Base-by-base conservation (phyloP, 805 yeast species). In the Candida khao-thaluensis region DNA sequence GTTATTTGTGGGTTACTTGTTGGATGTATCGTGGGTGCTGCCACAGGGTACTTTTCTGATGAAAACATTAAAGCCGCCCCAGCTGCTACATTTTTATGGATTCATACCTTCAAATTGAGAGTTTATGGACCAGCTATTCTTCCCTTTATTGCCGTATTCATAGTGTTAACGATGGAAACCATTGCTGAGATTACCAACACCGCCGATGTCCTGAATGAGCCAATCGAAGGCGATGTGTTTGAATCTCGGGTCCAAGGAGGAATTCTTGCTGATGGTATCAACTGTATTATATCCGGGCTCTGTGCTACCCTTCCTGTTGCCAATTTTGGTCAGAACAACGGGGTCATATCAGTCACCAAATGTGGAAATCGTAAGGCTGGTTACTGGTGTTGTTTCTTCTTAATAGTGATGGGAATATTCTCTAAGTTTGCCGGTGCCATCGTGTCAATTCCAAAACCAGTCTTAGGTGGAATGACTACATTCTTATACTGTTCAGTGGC, bases 131-230 rank as follows among this genome's bases (percentile, higher is more conserved):
- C 96, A 1, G 77, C 82, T 2, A 90, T 88, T 5, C 64, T 88
- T 35, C 96, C 96, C 3, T 74, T 85, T 67, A 61, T 88, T 40
- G 91, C 95, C 1, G 82, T 87, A 33, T 89, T 80, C 57, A 69
- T 88, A 20, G 87, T 82, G 16, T 64, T 85, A 50, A 82, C 85
- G 77, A 86, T 88, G 87, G 96, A 89, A 67, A 83, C 95, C 38
- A 86, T 88, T 54, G 96, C 96, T 60, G 96, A 88, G 60, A 82
- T 88, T 55, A 87, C 95, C 17, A 95, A 96, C 25, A 85, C 95
- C 27, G 82, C 86, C 43, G 96, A 88, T 59, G 95, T 89, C 12
- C 84, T 95, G 8, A 71, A 95, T 49, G 64, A 82, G 45, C 86
- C 86, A 43, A 87, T 87, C 41, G 88, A 83, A 54, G 95, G 96